Percentiles rank a stretch among this genome's conserved stretches.
Evolutionary conservation across 768 basidiomycete species (phyloP).

Genomic region (Leccinum uliginosum): DNA sequence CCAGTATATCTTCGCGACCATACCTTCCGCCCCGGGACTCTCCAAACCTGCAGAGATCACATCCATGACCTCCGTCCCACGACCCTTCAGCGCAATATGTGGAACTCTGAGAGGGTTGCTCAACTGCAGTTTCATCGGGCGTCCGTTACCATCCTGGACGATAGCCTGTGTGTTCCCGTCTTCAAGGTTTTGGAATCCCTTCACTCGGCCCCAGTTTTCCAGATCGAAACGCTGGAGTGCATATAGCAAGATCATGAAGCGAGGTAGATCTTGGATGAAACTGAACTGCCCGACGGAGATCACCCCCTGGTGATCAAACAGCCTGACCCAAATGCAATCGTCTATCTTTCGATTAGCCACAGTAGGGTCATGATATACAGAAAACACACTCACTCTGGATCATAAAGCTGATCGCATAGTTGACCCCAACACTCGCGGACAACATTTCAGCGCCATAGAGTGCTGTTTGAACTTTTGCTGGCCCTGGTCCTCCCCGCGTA

Average conservation of each 20-base stretch:
- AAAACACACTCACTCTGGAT: not conserved
- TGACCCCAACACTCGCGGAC: not conserved
- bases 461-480: not conserved
- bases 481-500: not conserved
- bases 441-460: not conserved
- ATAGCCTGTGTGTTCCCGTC: not conserved
- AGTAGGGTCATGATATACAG: not conserved
- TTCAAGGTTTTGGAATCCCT: not conserved
- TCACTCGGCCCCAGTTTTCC: not conserved
- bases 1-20: not conserved
- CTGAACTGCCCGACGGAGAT: not conserved
- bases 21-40: not conserved
- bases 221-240: not conserved
- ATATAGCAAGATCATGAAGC: not conserved
- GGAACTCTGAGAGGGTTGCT: not conserved
- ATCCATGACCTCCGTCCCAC: not conserved
- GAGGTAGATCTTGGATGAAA: not conserved
- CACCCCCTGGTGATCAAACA: not conserved
- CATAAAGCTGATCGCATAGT: not conserved
- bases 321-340: not conserved
- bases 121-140: not conserved
- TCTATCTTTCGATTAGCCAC: not conserved
- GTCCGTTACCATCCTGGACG: not conserved
- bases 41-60: not conserved
- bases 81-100: not conserved